phyloP scores from a whole-genome alignment of 306 rosid species.

The Pterocarpus santalinus region DNA sequence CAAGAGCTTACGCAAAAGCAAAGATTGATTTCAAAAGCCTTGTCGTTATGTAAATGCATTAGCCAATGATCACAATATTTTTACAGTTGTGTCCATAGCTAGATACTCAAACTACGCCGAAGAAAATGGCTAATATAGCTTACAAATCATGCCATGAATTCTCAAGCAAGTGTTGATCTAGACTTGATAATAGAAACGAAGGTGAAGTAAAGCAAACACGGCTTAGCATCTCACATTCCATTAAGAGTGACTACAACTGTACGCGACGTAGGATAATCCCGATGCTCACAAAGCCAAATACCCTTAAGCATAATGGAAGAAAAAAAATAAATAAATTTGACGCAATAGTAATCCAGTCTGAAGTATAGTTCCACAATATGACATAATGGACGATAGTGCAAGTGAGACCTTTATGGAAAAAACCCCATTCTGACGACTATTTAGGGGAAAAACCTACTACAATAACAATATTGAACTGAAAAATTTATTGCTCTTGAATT shows the following conservation, averaged over 20 bases:
- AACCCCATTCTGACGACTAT: too few species aligned
- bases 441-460: too few species aligned
- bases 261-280: constrained; percentile 71
- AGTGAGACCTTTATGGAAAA: too few species aligned
- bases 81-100: not conserved
- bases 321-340: not conserved
- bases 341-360: not conserved
- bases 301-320: constrained; percentile 64
- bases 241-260: constrained; percentile 78
- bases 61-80: not conserved
- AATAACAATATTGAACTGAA: not conserved
- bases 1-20: not conserved
- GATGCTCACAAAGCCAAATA: constrained; percentile 93
- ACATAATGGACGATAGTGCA: not conserved
- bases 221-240: constrained; percentile 61
- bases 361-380: not conserved
- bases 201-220: not conserved
- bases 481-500: not conserved
- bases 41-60: not conserved
- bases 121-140: not conserved
- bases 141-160: not conserved
- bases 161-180: not conserved
- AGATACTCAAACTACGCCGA: not conserved
- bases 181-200: not conserved
- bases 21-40: too few species aligned